phyloP scores from a whole-genome alignment of 305 asterid genomes.

The Ajuga reptans region DNA sequence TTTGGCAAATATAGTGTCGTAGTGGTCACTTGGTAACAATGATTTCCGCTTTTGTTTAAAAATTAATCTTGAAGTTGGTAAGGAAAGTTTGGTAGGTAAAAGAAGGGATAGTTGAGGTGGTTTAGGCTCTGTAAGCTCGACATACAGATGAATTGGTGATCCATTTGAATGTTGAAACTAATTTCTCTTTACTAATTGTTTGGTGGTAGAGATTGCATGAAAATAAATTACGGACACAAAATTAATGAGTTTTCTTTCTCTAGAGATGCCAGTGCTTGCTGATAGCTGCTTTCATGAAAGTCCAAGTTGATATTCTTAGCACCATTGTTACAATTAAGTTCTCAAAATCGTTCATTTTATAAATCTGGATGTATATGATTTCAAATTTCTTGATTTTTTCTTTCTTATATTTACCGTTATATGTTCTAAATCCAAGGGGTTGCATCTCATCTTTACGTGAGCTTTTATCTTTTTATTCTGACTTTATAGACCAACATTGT shows the following conservation, averaged over 20 bases:
- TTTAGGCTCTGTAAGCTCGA: neutral
- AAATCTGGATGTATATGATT: neutral
- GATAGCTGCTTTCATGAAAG: neutral
- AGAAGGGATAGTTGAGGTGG: neutral
- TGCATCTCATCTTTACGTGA: conserved; percentile 5
- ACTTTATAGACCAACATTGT: conserved; percentile 9
- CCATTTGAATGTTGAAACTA: neutral
- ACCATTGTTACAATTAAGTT: neutral
- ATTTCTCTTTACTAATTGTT: conserved; percentile 6
- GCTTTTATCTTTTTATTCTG: conserved; percentile 3
- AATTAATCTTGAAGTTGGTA: neutral
- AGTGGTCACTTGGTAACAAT: neutral
- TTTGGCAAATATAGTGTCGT: neutral
- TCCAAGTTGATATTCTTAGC: neutral
- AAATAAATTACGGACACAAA: neutral
- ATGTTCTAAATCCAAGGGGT: neutral
- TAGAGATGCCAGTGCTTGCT: neutral
- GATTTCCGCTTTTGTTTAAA: neutral
- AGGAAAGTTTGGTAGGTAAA: neutral
- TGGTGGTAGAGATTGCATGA: neutral
- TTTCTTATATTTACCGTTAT: neutral
- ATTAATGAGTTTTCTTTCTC: neutral
- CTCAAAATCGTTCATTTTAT: no score
- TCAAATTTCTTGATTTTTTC: neutral
- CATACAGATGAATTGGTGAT: neutral